Evolutionary conservation across 139 green algal species (phyloP), one percentile per base, ranked within the genome.

Genomic region (Asterochloris sp.): DNA sequence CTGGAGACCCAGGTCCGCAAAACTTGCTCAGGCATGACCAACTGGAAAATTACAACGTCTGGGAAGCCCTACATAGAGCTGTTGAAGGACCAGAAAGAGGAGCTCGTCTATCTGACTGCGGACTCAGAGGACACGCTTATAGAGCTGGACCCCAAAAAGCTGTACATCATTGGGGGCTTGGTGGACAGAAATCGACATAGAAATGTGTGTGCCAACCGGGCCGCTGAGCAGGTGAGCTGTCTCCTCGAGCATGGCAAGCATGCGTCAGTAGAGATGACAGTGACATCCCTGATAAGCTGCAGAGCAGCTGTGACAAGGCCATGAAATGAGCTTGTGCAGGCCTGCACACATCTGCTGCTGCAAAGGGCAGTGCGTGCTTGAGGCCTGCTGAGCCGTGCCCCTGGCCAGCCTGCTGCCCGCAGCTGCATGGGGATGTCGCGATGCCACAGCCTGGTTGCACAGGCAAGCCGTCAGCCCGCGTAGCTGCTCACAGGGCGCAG

Each of bases 161-260:
- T 91, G 1, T 98, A 98, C 87, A 89, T 98, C 83, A 91, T 98
- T 13, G 95, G 95, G 0, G 95, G 95, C 27, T 89, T 98, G 6
- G 92, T 98, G 21, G 95, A 98, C 86, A 88, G 93, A 74, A 98
- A 98, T 89, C 77, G 89, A 60, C 81, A 93, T 82, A 95, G 93
- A 84, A 78, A 81, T 29, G 73, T 95, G 16, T 95, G 92, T 77
- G 83, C 81, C 26, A 80, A 85, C 16, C 86, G 86, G 62, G 92
- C 92, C 0, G 17, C 86, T 17, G 74, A 79, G 62, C 84, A 91
- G 84, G 86, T 87, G 71, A 23, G 84, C 16, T 54, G 38, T 54
- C 38, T 54, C 38, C 38, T 54, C 38, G 38, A 54, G 4, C 38
- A 27, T 62, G n/a, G 13, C 21, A 62, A 62, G 28, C 28, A 14